A percentile compares a stretch with the other conserved stretches of the same genome.
These are phyloP conservation scores for Athelia sp. DNA, from an alignment of 1,284 basidiomycete genomes.

Conservation along the genomic window DNA sequence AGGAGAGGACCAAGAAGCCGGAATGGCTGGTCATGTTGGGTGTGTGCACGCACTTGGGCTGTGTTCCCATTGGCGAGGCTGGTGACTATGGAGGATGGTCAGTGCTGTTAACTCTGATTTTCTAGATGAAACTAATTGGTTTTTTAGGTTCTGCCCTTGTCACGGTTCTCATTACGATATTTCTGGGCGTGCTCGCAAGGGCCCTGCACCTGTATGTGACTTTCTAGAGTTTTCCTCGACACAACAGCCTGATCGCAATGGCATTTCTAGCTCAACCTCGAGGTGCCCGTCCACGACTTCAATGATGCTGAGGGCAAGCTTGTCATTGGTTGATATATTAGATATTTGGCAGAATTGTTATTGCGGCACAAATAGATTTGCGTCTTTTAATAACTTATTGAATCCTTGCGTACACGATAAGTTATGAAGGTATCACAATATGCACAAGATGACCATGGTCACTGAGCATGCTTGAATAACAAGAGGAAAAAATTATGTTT, in stretches of 20 bases:
- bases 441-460: too few species aligned
- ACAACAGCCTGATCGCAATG: too few species aligned
- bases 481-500: too few species aligned
- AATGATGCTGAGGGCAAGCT: slow-evolving; percentile 87
- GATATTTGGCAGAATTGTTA: slow-evolving; percentile 16
- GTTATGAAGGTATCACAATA: too few species aligned
- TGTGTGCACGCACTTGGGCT: slow-evolving; percentile 98
- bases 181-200: slow-evolving; percentile 92
- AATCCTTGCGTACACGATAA: too few species aligned
- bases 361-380: slow-evolving; percentile 16
- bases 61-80: slow-evolving; percentile 97
- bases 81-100: slow-evolving; percentile 98
- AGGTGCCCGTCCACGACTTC: slow-evolving; percentile 86
- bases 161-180: slow-evolving; percentile 99
- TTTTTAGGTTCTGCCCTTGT: slow-evolving; percentile 85
- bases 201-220: slow-evolving; percentile 80
- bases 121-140: slow-evolving; percentile 4
- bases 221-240: slow-evolving; percentile 9
- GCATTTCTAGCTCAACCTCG: slow-evolving; percentile 76
- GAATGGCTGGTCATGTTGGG: slow-evolving; percentile 99
- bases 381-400: slow-evolving; percentile 1
- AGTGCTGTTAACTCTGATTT: slow-evolving; percentile 18
- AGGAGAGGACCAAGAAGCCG: slow-evolving; percentile 86
- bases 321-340: slow-evolving; percentile 74
- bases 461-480: too few species aligned